Conservation (phyloP, 1,139 yeast genomes). For the Spathaspora jeffriesii region DNA sequence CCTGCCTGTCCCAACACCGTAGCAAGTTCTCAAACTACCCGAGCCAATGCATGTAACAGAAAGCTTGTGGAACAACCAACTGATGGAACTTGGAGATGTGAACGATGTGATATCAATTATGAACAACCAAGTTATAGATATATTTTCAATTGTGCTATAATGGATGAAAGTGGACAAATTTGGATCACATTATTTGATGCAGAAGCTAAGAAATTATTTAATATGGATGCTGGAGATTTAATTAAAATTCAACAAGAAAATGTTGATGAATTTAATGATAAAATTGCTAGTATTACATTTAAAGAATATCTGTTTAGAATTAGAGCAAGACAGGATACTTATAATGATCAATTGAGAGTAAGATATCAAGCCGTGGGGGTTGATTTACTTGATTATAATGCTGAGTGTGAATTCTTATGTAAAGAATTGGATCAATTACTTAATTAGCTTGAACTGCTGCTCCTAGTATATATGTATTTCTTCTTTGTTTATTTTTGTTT, state of each 20-base stretch:
- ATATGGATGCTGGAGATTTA: slow-evolving; percentile 69
- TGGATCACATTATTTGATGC: slow-evolving; percentile 92
- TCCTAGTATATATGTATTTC: too few relatives aligned
- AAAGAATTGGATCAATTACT: slow-evolving; percentile 47
- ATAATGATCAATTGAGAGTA: slow-evolving; percentile 75
- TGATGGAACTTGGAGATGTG: slow-evolving; percentile 91
- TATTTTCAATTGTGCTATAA: slow-evolving; percentile 67
- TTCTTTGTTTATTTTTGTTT: too few relatives aligned
- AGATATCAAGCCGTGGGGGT: slow-evolving; percentile 69
- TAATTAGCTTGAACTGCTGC: slow-evolving; percentile 20
- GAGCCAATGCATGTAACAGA: slow-evolving; percentile 59
- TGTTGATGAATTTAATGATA: slow-evolving; percentile 42
- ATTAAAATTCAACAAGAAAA: slow-evolving; percentile 46
- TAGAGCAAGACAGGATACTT: slow-evolving; percentile 81
- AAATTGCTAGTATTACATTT: slow-evolving; percentile 57
- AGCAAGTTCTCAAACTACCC: slow-evolving; percentile 12
- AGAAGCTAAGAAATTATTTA: slow-evolving; percentile 70
- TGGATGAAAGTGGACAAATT: slow-evolving; percentile 80
- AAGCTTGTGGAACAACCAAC: slow-evolving; percentile 74
- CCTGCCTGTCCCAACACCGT: slow-evolving; percentile 80
- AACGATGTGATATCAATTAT: slow-evolving; percentile 75
- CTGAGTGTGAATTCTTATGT: slow-evolving; percentile 63
- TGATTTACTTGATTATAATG: slow-evolving; percentile 55
- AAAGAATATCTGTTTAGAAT: slow-evolving; percentile 73
- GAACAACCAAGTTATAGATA: slow-evolving; percentile 77